These are phyloP conservation scores for Trametes meyenii DNA, from an alignment of 768 basidiomycete species.

Conservation along the genomic window DNA sequence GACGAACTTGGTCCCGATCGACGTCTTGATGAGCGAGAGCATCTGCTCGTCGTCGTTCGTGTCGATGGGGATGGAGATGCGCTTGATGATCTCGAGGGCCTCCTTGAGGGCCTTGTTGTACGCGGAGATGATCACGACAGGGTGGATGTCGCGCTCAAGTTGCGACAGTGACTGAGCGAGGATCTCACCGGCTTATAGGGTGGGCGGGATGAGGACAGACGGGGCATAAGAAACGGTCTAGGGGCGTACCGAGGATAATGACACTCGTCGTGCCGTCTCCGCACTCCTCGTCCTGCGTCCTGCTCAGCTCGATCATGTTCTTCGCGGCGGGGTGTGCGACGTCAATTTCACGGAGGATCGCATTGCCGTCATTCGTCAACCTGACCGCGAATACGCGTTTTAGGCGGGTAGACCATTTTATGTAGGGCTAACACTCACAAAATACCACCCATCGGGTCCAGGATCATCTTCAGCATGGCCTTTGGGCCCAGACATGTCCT, in stretches of 20 bases:
- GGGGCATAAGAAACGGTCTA: not conserved
- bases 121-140: slow-evolving; percentile 97
- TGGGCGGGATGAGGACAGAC: not conserved
- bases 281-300: slow-evolving; percentile 99
- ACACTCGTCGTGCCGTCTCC: slow-evolving; percentile 99
- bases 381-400: slow-evolving; percentile 41
- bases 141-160: slow-evolving; percentile 96
- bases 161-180: slow-evolving; percentile 92
- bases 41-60: slow-evolving; percentile 84
- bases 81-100: slow-evolving; percentile 85
- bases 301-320: slow-evolving; percentile 98
- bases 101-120: slow-evolving; percentile 96
- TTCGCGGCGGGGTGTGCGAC: slow-evolving; percentile 99
- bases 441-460: slow-evolving; percentile 99
- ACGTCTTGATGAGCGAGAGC: slow-evolving; percentile 96
- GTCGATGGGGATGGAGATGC: slow-evolving; percentile 90
- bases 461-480: slow-evolving; percentile 99
- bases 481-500: slow-evolving; percentile 96
- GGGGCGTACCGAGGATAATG: slow-evolving; percentile 84
- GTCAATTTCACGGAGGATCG: slow-evolving; percentile 97
- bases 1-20: slow-evolving; percentile 98
- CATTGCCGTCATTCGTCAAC: slow-evolving; percentile 98
- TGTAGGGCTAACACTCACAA: slow-evolving; percentile 54
- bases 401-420: too few relatives aligned
- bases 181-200: slow-evolving; percentile 83